phyloP scores from a whole-genome alignment of 179 eudicot species.

The Nepenthes alata region DNA sequence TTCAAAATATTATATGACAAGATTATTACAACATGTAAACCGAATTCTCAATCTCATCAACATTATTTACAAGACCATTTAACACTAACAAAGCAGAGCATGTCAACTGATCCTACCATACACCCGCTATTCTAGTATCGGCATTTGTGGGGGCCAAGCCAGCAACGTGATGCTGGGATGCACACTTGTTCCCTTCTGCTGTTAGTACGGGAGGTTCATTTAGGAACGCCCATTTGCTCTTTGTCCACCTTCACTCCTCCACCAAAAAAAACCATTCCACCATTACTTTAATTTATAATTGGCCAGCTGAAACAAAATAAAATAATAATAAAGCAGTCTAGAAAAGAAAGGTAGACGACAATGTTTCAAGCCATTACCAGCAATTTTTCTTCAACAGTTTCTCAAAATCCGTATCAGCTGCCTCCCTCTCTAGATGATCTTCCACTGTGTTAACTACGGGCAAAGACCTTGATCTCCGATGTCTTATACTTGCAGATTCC shows the following conservation, averaged over 20 bases:
- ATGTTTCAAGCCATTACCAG: conserved; percentile 19
- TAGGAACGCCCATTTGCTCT: conserved; percentile 64
- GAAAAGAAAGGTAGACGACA: background rate
- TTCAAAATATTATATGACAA: no score
- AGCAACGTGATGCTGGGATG: conserved; percentile 56
- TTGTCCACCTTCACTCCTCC: conserved; percentile 50
- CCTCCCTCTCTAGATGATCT: conserved; percentile 1
- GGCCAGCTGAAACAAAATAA: background rate
- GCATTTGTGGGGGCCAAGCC: no score
- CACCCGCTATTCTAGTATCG: no score
- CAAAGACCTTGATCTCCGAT: conserved; percentile 21
- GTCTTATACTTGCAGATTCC: conserved; percentile 10
- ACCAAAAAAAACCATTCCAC: no score
- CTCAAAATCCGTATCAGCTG: conserved; percentile 16
- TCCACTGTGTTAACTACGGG: conserved; percentile 13
- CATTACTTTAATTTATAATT: background rate
- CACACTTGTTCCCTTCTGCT: conserved; percentile 37
- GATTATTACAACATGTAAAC: no score
- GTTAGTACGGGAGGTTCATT: conserved; percentile 66
- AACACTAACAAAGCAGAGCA: no score
- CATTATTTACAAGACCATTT: no score
- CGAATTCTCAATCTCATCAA: no score
- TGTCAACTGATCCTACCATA: no score
- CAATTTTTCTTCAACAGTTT: conserved; percentile 23
- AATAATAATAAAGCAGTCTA: background rate